These are phyloP conservation scores for Penicillium sp. DNA, from an alignment of 2,329 filamentous ascomycete genomes.

Conservation along the genomic window DNA sequence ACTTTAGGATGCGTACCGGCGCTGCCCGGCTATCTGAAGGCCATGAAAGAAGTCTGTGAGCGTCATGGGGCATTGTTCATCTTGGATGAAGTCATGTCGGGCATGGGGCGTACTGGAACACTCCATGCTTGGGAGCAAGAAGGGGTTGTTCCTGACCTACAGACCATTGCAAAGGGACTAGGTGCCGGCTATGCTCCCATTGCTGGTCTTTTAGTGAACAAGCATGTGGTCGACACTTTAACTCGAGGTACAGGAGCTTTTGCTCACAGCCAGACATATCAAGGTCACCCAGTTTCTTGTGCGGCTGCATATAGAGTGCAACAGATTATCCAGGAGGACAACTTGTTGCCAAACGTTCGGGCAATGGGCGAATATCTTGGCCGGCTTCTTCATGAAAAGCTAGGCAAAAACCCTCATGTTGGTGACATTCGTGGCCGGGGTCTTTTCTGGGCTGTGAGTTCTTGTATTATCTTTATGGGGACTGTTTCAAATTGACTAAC, in stretches of 20 bases:
- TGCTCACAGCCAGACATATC: slow-evolving; percentile 62
- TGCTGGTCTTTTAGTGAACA: slow-evolving; percentile 56
- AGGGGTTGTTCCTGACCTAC: slow-evolving; percentile 58
- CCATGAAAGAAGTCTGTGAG: slow-evolving; percentile 58
- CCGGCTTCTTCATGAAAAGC: slow-evolving; percentile 45
- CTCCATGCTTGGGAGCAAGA: slow-evolving; percentile 62
- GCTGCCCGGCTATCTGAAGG: slow-evolving; percentile 59
- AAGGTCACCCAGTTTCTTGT: slow-evolving; percentile 58
- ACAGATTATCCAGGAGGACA: slow-evolving; percentile 55
- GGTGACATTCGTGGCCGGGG: slow-evolving; percentile 60
- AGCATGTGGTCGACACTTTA: slow-evolving; percentile 53
- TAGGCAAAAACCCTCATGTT: slow-evolving; percentile 52
- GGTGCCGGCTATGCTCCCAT: slow-evolving; percentile 60
- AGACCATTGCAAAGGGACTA: slow-evolving; percentile 62
- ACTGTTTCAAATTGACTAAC: slow-evolving; percentile 2
- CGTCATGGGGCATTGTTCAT: slow-evolving; percentile 59
- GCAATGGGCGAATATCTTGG: slow-evolving; percentile 36
- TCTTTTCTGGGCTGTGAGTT: slow-evolving; percentile 58
- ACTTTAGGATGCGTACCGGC: slow-evolving; percentile 58
- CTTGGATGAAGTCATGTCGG: slow-evolving; percentile 58
- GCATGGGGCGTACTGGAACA: slow-evolving; percentile 59
- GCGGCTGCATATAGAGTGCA: slow-evolving; percentile 58
- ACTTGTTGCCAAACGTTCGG: slow-evolving; percentile 50
- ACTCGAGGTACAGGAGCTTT: slow-evolving; percentile 50
- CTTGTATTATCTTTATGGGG: not conserved